Conservation (phyloP, 2,329 filamentous ascomycete species). For the Trichoderma sp. region DNA sequence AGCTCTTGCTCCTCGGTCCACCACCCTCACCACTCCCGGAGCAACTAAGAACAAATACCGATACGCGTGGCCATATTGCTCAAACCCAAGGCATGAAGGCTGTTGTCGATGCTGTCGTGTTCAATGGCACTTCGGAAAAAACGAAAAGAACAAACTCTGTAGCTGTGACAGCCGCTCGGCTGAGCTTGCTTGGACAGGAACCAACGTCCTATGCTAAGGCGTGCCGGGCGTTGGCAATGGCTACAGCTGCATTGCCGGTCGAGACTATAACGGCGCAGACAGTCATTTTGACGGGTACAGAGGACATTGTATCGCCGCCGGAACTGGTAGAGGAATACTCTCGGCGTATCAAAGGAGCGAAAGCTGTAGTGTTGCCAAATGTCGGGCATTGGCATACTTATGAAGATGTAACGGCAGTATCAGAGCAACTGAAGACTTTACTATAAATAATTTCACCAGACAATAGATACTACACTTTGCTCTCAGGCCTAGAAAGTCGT, state of each 20-base stretch:
- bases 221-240: neutral
- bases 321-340: too few relatives aligned
- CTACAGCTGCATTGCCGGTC: neutral
- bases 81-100: neutral
- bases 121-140: neutral
- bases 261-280: too few relatives aligned
- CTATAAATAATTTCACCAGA: too few relatives aligned
- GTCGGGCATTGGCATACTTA: too few relatives aligned
- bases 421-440: too few relatives aligned
- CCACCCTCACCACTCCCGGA: neutral
- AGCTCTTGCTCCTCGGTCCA: neutral
- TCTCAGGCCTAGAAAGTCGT: too few relatives aligned
- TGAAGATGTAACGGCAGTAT: too few relatives aligned
- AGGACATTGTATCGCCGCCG: too few relatives aligned
- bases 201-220: neutral
- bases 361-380: too few relatives aligned
- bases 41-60: neutral
- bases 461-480: too few relatives aligned
- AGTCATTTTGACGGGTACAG: too few relatives aligned
- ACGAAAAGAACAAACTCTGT: neutral
- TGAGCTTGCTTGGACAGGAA: conserved; percentile 3
- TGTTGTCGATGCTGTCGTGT: neutral
- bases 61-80: neutral
- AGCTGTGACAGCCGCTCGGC: neutral
- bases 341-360: too few relatives aligned